A percentile compares a stretch with the other conserved stretches of the same genome.
These are phyloP conservation scores for Thielaviopsis musarum DNA, from an alignment of 2,329 filamentous ascomycete species.

Conservation along the genomic window DNA sequence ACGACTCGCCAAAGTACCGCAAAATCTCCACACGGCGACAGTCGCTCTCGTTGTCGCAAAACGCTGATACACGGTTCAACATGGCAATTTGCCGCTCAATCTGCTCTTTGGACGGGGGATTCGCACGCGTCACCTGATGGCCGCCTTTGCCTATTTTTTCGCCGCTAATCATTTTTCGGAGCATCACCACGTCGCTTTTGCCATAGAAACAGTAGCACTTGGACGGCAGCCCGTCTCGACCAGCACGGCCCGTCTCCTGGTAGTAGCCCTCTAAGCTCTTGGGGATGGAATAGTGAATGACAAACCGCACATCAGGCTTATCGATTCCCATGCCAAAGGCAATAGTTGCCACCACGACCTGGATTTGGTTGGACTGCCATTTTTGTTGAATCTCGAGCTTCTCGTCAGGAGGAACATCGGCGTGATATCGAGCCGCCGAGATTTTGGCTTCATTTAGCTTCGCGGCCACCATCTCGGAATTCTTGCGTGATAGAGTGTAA, in stretches of 20 bases:
- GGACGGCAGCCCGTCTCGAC: constrained; percentile 73
- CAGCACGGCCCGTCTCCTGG: constrained; percentile 90
- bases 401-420: constrained; percentile 49
- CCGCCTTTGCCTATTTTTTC: constrained; percentile 38
- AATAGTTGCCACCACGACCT: constrained; percentile 94
- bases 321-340: constrained; percentile 99
- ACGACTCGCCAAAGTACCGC: constrained; percentile 84
- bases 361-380: constrained; percentile 66
- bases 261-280: constrained; percentile 98
- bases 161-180: constrained; percentile 71
- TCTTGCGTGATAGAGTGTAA: constrained; percentile 75
- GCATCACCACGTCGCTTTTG: constrained; percentile 55
- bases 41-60: constrained; percentile 75
- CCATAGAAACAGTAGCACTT: constrained; percentile 83
- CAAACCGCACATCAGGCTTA: constrained; percentile 90
- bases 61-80: constrained; percentile 70
- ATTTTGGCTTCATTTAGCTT: constrained; percentile 51
- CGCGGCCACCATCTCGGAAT: constrained; percentile 63
- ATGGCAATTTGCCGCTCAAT: constrained; percentile 73
- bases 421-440: constrained; percentile 72
- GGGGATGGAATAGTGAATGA: constrained; percentile 81
- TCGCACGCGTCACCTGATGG: not conserved
- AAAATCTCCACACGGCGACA: constrained; percentile 80
- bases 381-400: constrained; percentile 56
- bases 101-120: constrained; percentile 41